Conservation (phyloP, 75 land plant genomes). For the Pinus tabuliformis region DNA sequence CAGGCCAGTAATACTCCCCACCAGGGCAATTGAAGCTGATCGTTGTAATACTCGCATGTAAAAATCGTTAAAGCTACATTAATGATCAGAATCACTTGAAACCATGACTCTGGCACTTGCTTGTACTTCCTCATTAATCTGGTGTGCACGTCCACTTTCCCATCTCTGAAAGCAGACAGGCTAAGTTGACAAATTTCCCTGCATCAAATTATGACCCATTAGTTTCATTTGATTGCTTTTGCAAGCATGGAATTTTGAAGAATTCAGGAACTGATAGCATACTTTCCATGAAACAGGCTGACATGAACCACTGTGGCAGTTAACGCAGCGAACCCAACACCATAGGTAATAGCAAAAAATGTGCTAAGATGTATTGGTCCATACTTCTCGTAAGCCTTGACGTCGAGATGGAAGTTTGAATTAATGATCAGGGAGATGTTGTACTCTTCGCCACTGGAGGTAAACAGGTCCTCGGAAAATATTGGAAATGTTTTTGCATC, state of each 20-base stretch:
- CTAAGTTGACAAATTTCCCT: conserved; percentile 31
- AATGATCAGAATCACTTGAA: conserved; percentile 9
- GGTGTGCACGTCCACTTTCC: conserved; percentile 20
- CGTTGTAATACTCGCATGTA: conserved; percentile 9
- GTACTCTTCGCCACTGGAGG: conserved; percentile 10
- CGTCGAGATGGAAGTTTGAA: conserved; percentile 12
- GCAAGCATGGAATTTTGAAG: background rate
- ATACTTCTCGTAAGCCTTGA: conserved; percentile 15
- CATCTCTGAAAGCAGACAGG: conserved; percentile 13
- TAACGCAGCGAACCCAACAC: conserved; percentile 31
- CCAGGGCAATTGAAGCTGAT: conserved; percentile 33
- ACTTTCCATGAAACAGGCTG: conserved; percentile 30
- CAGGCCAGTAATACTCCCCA: conserved; percentile 36
- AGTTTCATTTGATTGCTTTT: background rate
- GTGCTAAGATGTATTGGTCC: conserved; percentile 24
- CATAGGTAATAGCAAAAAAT: conserved; percentile 29
- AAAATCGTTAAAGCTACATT: conserved; percentile 10
- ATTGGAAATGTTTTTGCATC: conserved; percentile 37
- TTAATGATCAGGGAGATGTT: conserved; percentile 15
- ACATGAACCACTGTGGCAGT: conserved; percentile 33
- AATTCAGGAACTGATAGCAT: background rate
- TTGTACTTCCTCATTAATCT: conserved; percentile 22
- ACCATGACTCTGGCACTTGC: conserved; percentile 26
- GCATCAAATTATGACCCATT: background rate
- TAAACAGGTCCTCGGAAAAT: conserved; percentile 20